These are phyloP conservation scores for Barnettozyma siamensis DNA, from an alignment of 805 yeast genomes.

Conservation along the genomic window DNA sequence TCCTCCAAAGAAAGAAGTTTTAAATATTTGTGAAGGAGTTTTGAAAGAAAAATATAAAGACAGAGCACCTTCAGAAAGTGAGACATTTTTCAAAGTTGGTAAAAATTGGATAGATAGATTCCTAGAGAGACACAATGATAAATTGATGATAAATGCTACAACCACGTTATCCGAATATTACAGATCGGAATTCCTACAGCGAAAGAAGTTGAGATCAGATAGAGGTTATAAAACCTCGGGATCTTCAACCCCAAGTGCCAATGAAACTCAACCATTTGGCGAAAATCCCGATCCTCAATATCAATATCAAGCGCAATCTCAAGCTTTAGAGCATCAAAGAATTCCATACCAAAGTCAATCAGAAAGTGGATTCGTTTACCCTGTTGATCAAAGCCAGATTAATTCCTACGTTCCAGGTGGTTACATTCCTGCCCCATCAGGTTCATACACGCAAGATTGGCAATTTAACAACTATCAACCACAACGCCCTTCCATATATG, in stretches of 20 bases:
- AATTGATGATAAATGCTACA: slow-evolving; percentile 18
- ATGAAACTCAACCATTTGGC: slow-evolving; percentile 4
- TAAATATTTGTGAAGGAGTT: slow-evolving; percentile 20
- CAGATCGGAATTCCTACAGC: slow-evolving; percentile 23
- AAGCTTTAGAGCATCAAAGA: slow-evolving; percentile 1
- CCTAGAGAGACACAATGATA: slow-evolving; percentile 24
- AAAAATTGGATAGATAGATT: slow-evolving; percentile 28
- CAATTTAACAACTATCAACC: slow-evolving; percentile 7
- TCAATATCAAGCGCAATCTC: slow-evolving; percentile 4
- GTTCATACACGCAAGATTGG: slow-evolving; percentile 9
- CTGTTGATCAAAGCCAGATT: slow-evolving; percentile 10
- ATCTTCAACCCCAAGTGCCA: slow-evolving; percentile 14
- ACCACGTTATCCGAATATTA: slow-evolving; percentile 24
- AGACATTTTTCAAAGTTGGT: slow-evolving; percentile 22
- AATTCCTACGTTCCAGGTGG: slow-evolving; percentile 4
- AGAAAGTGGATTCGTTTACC: slow-evolving; percentile 9
- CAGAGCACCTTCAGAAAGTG: slow-evolving; percentile 10
- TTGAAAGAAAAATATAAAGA: slow-evolving; percentile 20
- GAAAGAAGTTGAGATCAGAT: slow-evolving; percentile 22
- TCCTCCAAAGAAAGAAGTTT: slow-evolving; percentile 23
- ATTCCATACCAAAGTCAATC: slow-evolving; percentile 8
- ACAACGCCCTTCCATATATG: slow-evolving; percentile 6
- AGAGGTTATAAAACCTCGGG: slow-evolving; percentile 15
- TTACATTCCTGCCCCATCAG: slow-evolving; percentile 3
- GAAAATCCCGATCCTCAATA: slow-evolving; percentile 2